Base-by-base conservation (phyloP, 2,329 filamentous ascomycete genomes). In the Aspergillus sp. region DNA sequence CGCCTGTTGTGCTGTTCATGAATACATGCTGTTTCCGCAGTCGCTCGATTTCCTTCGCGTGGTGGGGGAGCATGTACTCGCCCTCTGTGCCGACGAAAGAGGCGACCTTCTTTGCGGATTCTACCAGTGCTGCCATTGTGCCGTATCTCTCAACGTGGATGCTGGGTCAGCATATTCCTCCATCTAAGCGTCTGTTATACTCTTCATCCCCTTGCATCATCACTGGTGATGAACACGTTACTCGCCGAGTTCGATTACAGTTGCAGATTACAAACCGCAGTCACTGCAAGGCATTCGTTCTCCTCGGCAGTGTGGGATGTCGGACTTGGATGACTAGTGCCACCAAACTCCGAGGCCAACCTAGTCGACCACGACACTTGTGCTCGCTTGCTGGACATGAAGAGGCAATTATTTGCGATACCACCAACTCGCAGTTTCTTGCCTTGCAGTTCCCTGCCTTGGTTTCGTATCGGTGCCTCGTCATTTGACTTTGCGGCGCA, bases 61-160 rank as follows among this genome's bases (percentile, higher is more conserved):
- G 63, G 31, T 63, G 61, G 19, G 63, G 61, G 30, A 63, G 54
- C 19, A 63, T 54, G 51, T 65, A 65, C 17, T 34, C 54, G 8
- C 61, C 63, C 38, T 65, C 63, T 1, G 63, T 65, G 8, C 63
- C 63, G 60, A 54, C 57, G 30, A 59, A 59, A 4, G 49, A 47
- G 4, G 53, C 53, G 22, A 55, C 53, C 7, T 41, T 48, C 31
- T 23, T 55, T 8, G 41, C n/a, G 13, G 43, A 13, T 25, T 55
- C 53, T 41, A 55, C 43, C 15, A 34, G 4, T 31, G 23, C 43
- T 30, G 53, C 53, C 53, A 55, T 55, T 28, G 9, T 45, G 19
- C 13, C 25, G 46, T 41, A 41, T 19, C 13, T 41, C 11, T 3
- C 15, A 38, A 13, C 31, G 34, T 28, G 25, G 2, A 28, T 7